A percentile compares a stretch with the other conserved stretches of the same genome.
These are phyloP conservation scores for Xylariaceae sp. DNA, from an alignment of 2,329 filamentous ascomycete genomes.

Conservation along the genomic window DNA sequence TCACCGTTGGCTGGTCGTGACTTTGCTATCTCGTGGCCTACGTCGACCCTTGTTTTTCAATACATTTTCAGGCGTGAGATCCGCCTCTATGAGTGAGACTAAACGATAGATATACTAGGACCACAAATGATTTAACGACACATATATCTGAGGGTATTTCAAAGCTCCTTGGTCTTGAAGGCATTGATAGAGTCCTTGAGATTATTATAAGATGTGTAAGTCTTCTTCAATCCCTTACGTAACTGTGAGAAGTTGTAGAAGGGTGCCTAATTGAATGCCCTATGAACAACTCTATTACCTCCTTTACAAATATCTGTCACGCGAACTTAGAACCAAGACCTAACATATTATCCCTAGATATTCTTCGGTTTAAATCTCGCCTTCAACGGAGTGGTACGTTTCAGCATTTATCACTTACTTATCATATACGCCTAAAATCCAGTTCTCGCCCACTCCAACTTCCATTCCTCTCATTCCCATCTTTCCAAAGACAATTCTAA, in stretches of 20 bases:
- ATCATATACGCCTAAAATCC: constrained; percentile 9
- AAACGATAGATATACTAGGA: constrained; percentile 47
- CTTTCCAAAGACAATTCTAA: not conserved
- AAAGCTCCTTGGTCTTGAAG: constrained; percentile 50
- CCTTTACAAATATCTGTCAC: no score
- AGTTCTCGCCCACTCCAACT: not conserved
- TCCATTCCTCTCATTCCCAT: not conserved
- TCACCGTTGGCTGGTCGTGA: no score
- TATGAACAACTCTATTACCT: no score
- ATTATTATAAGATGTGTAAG: constrained; percentile 57
- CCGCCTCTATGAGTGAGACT: not conserved
- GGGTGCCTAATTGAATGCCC: not conserved
- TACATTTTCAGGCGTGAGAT: not conserved
- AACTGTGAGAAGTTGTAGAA: not conserved
- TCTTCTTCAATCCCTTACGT: constrained; percentile 8
- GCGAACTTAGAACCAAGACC: not conserved
- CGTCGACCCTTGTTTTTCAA: not conserved
- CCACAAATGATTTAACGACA: constrained; percentile 62
- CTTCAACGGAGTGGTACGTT: constrained; percentile 68
- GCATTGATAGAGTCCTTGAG: constrained; percentile 54
- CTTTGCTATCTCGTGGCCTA: not conserved
- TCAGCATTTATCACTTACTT: constrained; percentile 38
- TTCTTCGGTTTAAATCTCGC: constrained; percentile 78
- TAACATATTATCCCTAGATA: constrained; percentile 50
- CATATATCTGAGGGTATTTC: constrained; percentile 55